A percentile compares a stretch with the other conserved stretches of the same genome.
Evolutionary conservation across 106 monocot species (phyloP).

Genomic region (Acorus calamus): DNA sequence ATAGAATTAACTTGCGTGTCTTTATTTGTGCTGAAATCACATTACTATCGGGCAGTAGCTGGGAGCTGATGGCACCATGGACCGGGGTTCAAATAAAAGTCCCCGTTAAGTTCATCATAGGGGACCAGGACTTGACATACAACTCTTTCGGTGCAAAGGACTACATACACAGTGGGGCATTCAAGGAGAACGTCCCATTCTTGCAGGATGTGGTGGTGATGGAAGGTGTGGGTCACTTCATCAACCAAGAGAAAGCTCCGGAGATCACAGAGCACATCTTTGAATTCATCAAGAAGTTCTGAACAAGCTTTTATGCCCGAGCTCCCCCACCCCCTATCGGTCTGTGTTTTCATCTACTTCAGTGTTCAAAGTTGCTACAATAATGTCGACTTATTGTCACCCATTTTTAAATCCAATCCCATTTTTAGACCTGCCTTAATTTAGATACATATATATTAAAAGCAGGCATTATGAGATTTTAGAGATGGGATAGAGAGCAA

Average conservation of each 20-base stretch:
- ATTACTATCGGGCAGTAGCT: neutral
- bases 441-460: no score
- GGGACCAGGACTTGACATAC: slow-evolving; percentile 8
- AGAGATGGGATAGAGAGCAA: no score
- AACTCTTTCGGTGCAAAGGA: neutral
- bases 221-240: slow-evolving; percentile 12
- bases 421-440: no score
- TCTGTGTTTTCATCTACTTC: no score
- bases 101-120: slow-evolving; percentile 7
- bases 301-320: no score
- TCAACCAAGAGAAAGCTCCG: slow-evolving; percentile 2
- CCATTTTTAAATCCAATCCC: no score
- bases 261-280: slow-evolving; percentile 6
- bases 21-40: no score
- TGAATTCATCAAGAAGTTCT: slow-evolving; percentile 7
- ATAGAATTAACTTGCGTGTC: no score
- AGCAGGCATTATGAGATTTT: no score
- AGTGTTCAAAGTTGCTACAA: no score
- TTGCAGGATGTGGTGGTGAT: slow-evolving; percentile 14
- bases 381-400: no score
- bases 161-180: slow-evolving; percentile 16
- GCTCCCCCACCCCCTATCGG: no score
- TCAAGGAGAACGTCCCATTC: slow-evolving; percentile 8
- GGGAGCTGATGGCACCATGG: slow-evolving; percentile 6
- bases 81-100: neutral